These are phyloP conservation scores for Penicillium sp. DNA, from an alignment of 2,329 filamentous ascomycete genomes.

Conservation along the genomic window DNA sequence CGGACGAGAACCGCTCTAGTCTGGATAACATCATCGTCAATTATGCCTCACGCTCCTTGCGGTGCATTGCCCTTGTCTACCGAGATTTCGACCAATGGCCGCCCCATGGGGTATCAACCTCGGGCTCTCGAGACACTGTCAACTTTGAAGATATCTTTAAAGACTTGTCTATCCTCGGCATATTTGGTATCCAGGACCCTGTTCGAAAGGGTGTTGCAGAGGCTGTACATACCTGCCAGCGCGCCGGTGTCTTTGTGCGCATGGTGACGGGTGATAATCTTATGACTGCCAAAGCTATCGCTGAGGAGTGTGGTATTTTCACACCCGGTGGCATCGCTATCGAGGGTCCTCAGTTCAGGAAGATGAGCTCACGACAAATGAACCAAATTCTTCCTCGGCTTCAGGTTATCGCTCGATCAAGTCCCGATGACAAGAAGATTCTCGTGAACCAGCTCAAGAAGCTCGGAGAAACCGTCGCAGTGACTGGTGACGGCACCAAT, in stretches of 20 bases:
- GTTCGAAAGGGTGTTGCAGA: constrained; percentile 74
- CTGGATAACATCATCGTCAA: constrained; percentile 71
- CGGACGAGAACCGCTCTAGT: constrained; percentile 59
- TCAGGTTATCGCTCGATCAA: constrained; percentile 73
- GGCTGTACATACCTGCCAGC: constrained; percentile 73
- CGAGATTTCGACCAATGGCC: constrained; percentile 87
- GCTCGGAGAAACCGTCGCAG: constrained; percentile 76
- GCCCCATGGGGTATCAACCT: constrained; percentile 63
- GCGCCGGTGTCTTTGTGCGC: constrained; percentile 76
- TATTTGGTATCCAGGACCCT: constrained; percentile 83
- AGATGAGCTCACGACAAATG: constrained; percentile 68
- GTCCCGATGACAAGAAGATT: constrained; percentile 76
- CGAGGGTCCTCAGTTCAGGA: constrained; percentile 78
- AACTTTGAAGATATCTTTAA: constrained; percentile 69
- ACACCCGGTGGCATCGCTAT: constrained; percentile 70
- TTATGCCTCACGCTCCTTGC: constrained; percentile 78
- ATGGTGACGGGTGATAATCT: constrained; percentile 89
- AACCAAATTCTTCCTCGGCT: constrained; percentile 69
- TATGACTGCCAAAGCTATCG: constrained; percentile 77
- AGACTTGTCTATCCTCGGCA: constrained; percentile 68
- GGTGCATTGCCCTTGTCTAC: constrained; percentile 83
- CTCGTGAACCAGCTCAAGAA: constrained; percentile 73
- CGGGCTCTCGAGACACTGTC: constrained; percentile 64
- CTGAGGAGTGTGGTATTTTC: constrained; percentile 76
- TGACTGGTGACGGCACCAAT: constrained; percentile 83